Percentiles rank a stretch among this genome's conserved stretches.
These are phyloP conservation scores for Didymella pomorum DNA, from an alignment of 2,329 filamentous ascomycete genomes.

Conservation along the genomic window DNA sequence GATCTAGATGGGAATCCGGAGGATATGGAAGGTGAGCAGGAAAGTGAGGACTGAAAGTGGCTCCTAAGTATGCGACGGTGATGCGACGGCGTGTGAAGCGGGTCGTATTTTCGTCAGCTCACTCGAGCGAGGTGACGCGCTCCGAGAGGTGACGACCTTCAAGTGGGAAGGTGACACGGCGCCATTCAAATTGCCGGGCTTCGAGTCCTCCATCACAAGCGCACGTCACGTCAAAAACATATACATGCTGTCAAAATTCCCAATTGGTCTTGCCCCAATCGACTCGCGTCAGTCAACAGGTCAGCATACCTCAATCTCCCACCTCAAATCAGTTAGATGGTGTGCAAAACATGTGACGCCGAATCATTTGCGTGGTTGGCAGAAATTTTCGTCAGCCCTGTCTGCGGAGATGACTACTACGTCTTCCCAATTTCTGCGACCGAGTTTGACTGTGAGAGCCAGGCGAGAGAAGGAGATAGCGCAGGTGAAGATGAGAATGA, in stretches of 20 bases:
- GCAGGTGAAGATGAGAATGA: no score
- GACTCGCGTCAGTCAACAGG: not conserved
- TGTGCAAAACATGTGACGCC: not conserved
- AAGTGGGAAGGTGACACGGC: not conserved
- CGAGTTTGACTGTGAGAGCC: not conserved
- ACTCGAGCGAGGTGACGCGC: no score
- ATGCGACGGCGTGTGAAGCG: not conserved
- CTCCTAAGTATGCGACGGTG: no score
- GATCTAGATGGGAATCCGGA: slow-evolving; percentile 1
- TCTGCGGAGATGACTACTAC: not conserved
- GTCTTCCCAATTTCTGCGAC: not conserved
- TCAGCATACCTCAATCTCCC: not conserved
- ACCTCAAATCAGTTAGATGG: not conserved
- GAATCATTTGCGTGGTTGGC: not conserved
- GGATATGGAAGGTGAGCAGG: not conserved
- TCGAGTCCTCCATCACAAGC: not conserved
- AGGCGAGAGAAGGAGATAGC: not conserved
- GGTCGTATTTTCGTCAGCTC: no score
- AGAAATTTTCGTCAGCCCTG: not conserved
- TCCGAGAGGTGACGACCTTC: not conserved
- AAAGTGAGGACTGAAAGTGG: no score
- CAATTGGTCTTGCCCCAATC: no score
- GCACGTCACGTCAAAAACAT: not conserved
- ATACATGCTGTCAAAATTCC: no score
- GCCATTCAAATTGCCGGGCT: not conserved